These are phyloP conservation scores for Dendrobium chrysotoxum DNA, from an alignment of 106 monocot species.

Conservation along the genomic window DNA sequence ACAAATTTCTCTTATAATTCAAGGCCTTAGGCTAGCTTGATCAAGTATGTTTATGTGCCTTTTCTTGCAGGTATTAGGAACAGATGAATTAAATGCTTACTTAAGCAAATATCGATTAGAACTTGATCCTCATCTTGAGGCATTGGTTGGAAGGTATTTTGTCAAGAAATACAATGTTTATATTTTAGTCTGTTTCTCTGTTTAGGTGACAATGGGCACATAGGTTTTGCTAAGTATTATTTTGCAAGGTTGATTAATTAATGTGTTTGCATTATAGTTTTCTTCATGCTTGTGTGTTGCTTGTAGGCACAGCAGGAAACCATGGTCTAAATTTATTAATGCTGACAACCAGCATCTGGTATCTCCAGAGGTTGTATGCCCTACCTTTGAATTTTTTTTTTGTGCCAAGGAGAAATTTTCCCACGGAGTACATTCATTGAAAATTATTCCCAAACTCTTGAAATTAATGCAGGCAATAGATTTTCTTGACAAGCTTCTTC, in stretches of 20 bases:
- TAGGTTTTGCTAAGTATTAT: neutral
- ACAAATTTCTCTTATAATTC: neutral
- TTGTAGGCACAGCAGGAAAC: constrained; percentile 85
- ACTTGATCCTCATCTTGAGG: constrained; percentile 76
- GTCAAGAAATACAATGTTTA: neutral
- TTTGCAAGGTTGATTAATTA: neutral
- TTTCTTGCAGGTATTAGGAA: constrained; percentile 61
- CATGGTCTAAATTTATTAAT: constrained; percentile 88
- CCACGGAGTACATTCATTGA: neutral
- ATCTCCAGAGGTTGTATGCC: constrained; percentile 65
- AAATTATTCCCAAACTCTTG: neutral
- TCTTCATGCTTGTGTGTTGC: constrained; percentile 1
- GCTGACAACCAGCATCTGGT: constrained; percentile 85
- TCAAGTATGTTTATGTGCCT: neutral
- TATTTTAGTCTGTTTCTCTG: neutral
- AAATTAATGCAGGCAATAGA: constrained; percentile 66
- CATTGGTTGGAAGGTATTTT: constrained; percentile 68
- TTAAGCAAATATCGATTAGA: constrained; percentile 72
- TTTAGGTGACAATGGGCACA: neutral
- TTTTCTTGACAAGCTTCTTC: constrained; percentile 89
- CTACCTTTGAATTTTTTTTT: neutral
- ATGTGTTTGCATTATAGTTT: neutral
- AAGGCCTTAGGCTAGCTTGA: neutral
- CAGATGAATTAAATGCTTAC: constrained; percentile 71
- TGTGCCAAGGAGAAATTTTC: neutral